Evolutionary conservation across 2,329 filamentous ascomycete species (phyloP).

Genomic region (Fusarium avenaceum): DNA sequence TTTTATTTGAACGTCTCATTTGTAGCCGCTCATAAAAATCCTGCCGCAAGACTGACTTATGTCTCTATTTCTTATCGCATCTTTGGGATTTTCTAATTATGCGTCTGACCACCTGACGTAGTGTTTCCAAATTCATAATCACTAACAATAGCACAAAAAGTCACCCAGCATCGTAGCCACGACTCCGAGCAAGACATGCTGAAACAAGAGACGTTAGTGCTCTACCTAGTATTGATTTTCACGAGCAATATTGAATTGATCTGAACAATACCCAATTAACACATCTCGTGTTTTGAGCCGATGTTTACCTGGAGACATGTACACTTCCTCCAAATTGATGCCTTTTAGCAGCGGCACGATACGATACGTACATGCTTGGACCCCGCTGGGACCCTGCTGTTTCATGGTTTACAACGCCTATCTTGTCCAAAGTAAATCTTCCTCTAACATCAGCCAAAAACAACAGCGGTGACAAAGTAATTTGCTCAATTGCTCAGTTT

Average conservation of each 20-base stretch:
- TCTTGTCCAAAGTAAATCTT: slow-evolving; percentile 15
- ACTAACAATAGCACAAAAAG: too few relatives aligned
- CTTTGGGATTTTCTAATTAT: too few relatives aligned
- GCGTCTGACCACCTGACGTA: too few relatives aligned
- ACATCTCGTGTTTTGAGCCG: neutral
- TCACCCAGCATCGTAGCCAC: too few relatives aligned
- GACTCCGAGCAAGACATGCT: too few relatives aligned
- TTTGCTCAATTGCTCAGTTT: neutral
- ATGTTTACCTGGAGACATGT: neutral
- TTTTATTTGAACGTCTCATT: neutral
- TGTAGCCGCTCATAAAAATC: too few relatives aligned
- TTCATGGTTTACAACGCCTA: slow-evolving; percentile 14
- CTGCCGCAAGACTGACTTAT: neutral
- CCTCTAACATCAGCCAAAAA: slow-evolving; percentile 10
- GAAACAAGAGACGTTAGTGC: too few relatives aligned
- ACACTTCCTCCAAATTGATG: neutral
- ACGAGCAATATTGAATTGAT: neutral
- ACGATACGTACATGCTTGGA: slow-evolving; percentile 27
- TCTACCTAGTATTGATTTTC: neutral
- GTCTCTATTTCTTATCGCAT: neutral
- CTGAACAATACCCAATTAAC: neutral
- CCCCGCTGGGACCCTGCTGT: slow-evolving; percentile 32
- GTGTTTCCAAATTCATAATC: too few relatives aligned
- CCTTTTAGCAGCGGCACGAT: slow-evolving; percentile 9
- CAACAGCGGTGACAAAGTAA: neutral